Evolutionary conservation across 2,329 filamentous ascomycete species (phyloP).

Genomic region (Aureobasidium leucospermi): DNA sequence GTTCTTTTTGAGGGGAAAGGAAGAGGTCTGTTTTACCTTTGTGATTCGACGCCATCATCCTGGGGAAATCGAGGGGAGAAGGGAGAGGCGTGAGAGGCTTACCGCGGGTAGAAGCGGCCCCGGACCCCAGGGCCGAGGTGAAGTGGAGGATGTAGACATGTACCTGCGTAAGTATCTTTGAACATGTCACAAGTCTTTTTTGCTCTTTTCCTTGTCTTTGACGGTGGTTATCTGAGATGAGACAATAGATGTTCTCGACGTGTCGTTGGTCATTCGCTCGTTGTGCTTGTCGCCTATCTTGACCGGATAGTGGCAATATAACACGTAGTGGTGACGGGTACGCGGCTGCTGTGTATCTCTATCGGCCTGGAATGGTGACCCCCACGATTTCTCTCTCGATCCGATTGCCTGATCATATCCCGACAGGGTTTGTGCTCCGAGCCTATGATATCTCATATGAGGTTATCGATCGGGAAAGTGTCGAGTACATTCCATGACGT

Average conservation of each 20-base stretch:
- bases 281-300: neutral
- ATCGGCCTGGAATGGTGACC: neutral
- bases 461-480: neutral
- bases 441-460: neutral
- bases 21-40: neutral
- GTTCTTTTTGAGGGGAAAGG: neutral
- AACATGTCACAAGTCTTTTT: neutral
- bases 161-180: neutral
- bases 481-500: neutral
- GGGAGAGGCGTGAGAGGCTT: neutral
- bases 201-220: neutral
- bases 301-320: neutral
- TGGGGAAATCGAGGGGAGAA: constrained; percentile 1
- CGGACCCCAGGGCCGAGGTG: neutral
- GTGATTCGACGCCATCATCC: neutral
- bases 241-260: neutral
- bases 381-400: constrained; percentile 3
- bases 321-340: neutral
- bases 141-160: neutral
- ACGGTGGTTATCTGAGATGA: neutral
- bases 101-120: constrained; percentile 2
- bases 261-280: neutral
- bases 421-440: neutral
- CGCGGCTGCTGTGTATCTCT: neutral
- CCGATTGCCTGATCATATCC: neutral